Evolutionary conservation across 2,329 filamentous ascomycete genomes (phyloP).

Genomic region (Ophiostoma angusticollis): DNA sequence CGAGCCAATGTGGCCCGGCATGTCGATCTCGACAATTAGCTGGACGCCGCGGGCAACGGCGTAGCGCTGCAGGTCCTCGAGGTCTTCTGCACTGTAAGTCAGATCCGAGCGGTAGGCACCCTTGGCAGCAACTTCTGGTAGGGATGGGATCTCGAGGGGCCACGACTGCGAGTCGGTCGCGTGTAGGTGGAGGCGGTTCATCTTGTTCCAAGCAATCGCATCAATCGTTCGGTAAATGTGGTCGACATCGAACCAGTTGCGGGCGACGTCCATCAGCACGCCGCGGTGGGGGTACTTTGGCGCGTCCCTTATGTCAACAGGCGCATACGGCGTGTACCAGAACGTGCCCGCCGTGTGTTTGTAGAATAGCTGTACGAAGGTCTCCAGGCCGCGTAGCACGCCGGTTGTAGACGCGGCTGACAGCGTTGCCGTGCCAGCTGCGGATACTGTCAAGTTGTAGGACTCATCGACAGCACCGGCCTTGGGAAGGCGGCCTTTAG

Average conservation of each 20-base stretch:
- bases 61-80: constrained; percentile 57
- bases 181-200: constrained; percentile 73
- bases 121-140: constrained; percentile 58
- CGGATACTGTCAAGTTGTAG: constrained; percentile 52
- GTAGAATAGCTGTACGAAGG: constrained; percentile 71
- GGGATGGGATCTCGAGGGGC: constrained; percentile 65
- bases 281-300: constrained; percentile 69
- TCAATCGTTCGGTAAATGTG: constrained; percentile 67
- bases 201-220: constrained; percentile 63
- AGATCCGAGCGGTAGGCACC: constrained; percentile 59
- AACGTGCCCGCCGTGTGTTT: constrained; percentile 43
- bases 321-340: constrained; percentile 59
- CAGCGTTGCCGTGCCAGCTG: constrained; percentile 48
- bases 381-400: constrained; percentile 58
- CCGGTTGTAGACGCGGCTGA: constrained; percentile 54
- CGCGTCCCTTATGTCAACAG: constrained; percentile 57
- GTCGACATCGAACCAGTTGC: constrained; percentile 55
- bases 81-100: constrained; percentile 53
- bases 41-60: constrained; percentile 56
- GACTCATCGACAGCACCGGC: constrained; percentile 60
- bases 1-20: constrained; percentile 64
- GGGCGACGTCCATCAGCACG: constrained; percentile 63
- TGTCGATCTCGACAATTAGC: constrained; percentile 65
- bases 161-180: constrained; percentile 75
- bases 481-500: constrained; percentile 38